These are phyloP conservation scores for Dendrobium nobile DNA, from an alignment of 106 monocot species.

Conservation along the genomic window DNA sequence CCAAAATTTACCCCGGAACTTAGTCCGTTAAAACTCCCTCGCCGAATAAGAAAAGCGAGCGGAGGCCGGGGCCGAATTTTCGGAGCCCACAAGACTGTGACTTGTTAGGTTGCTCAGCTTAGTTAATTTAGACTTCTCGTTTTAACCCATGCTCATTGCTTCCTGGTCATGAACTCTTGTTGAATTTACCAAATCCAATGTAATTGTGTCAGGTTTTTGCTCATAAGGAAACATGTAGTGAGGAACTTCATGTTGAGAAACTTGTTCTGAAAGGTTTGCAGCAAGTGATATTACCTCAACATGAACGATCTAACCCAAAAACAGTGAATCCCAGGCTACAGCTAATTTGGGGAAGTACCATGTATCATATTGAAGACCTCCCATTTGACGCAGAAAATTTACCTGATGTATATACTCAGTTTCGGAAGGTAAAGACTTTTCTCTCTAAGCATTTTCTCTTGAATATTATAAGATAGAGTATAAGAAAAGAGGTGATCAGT, in stretches of 20 bases:
- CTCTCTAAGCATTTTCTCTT: not conserved
- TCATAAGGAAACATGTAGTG: constrained; percentile 88
- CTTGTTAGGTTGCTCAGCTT: not conserved
- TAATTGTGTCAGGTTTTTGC: constrained; percentile 53
- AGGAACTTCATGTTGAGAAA: constrained; percentile 73
- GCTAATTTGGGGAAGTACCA: constrained; percentile 84
- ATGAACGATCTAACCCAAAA: constrained; percentile 20
- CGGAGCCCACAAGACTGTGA: not conserved
- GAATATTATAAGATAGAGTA: not conserved
- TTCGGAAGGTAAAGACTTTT: constrained; percentile 65
- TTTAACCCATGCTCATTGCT: not conserved
- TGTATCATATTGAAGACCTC: constrained; percentile 95
- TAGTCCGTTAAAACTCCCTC: no score
- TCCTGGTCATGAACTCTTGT: not conserved
- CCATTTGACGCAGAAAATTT: constrained; percentile 46
- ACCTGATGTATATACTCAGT: constrained; percentile 95
- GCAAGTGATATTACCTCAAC: constrained; percentile 27
- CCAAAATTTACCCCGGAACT: no score
- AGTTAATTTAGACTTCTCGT: not conserved
- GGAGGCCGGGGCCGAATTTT: no score
- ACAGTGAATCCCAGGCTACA: constrained; percentile 35
- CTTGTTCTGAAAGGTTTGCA: constrained; percentile 45
- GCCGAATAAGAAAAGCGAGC: no score
- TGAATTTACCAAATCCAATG: constrained; percentile 7
- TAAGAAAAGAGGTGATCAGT: not conserved